Base-by-base conservation (phyloP, 345 rosid genomes). In the Punica granatum region DNA sequence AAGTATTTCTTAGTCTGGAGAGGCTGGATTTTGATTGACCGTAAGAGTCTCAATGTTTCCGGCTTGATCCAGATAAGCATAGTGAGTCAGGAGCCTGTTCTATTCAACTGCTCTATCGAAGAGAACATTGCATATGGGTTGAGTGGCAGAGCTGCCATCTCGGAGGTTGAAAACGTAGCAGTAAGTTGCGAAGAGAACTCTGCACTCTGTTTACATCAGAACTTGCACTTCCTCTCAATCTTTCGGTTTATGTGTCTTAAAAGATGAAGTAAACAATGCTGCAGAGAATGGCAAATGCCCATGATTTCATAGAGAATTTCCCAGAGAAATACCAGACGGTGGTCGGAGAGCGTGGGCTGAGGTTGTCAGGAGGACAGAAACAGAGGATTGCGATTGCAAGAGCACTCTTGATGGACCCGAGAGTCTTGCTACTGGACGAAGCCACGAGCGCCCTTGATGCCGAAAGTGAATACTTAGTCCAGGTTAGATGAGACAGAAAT, bases 281-380 rank as follows among this genome's bases (percentile, higher is more conserved):
- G 79, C 85, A 93, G 98, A 93, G 82, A 87, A 89, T 93, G 98
- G 94, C 97, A 16, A 93, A 90, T 72, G 98, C 98, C 8, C 92
- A 90, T 19, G 96, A 89, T 9, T 93, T 93, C 81, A 80, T 93
- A 51, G 85, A 83, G 43, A 83, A 78, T 9, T 89, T 90, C 70
- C 92, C 97, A 0, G 97, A 93, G 12, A 89, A 89, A 65, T 93
- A 84, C 71, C 70, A 85, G 66, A 90, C 98, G 0, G 59, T 79
- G 35, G 97, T 87, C 1, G 98, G 97, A 68, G 97, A 93, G 76
- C 92, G 98, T 0, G 97, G 97, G 33, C 44, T 93, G 73, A 85
- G 98, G 72, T 88, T 93, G 66, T 93, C 96, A 4, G 98, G 98
- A 54, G 98, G 98, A 41, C 97, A 93, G 77, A 93, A 93, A 66